Conservation (phyloP, 2,329 filamentous ascomycete genomes). For the Aspergillus fischeri region DNA sequence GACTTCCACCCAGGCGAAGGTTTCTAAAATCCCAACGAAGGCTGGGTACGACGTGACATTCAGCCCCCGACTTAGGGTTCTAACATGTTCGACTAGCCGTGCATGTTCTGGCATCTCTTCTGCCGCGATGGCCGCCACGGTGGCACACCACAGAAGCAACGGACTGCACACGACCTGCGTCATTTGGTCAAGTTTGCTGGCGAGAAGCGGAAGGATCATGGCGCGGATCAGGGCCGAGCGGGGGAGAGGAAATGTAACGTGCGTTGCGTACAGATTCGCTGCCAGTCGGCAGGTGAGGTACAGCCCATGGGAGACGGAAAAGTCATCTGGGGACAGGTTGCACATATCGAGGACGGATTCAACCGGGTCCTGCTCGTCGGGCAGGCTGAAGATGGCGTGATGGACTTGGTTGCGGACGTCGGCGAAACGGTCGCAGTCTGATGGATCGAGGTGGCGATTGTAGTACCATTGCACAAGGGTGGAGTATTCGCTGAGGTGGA, state of each 20-base stretch:
- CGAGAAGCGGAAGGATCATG: neutral
- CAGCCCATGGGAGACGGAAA: neutral
- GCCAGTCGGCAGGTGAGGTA: conserved; percentile 2
- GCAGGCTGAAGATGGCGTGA: conserved; percentile 1
- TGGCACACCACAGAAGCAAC: conserved; percentile 1
- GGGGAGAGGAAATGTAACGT: conserved; percentile 5
- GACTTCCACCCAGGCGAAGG: conserved; percentile 4
- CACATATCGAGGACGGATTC: neutral
- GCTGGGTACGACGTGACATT: neutral
- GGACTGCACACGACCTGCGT: neutral
- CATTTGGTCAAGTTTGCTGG: neutral
- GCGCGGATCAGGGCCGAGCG: neutral
- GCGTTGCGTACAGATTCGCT: neutral
- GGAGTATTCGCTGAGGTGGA: conserved; percentile 5
- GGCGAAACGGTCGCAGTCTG: neutral
- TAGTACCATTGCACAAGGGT: conserved; percentile 1
- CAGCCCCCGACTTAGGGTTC: neutral
- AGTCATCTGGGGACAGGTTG: neutral
- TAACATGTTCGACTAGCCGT: neutral
- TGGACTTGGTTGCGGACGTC: conserved; percentile 2
- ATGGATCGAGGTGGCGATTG: neutral
- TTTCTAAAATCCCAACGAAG: neutral
- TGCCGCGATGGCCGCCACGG: neutral
- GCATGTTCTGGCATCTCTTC: neutral
- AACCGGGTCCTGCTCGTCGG: neutral